Conservation (phyloP, 2,329 filamentous ascomycete species). For the Atkinsonella texensis region DNA sequence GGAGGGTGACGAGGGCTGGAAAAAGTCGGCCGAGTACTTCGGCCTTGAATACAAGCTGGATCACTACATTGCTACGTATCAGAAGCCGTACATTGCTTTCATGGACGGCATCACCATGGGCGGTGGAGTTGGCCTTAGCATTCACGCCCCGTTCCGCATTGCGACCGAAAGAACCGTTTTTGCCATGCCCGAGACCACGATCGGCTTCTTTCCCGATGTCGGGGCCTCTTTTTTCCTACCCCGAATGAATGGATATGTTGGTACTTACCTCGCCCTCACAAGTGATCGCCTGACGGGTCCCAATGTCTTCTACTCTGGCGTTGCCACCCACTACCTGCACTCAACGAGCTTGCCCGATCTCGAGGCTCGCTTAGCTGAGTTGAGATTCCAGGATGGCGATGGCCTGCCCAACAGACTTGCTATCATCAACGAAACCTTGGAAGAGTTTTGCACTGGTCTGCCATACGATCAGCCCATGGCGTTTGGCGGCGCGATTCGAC, state of each 20-base stretch:
- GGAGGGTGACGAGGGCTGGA: constrained; percentile 55
- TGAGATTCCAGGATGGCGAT: constrained; percentile 75
- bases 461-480: constrained; percentile 60
- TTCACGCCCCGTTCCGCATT: constrained; percentile 92
- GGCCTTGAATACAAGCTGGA: constrained; percentile 91
- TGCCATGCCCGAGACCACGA: constrained; percentile 97
- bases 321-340: constrained; percentile 94
- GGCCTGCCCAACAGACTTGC: constrained; percentile 47
- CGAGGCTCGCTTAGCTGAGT: constrained; percentile 75
- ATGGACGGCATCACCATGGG: constrained; percentile 99
- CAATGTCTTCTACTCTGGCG: constrained; percentile 78
- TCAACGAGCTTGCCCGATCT: constrained; percentile 73
- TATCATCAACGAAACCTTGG: constrained; percentile 75
- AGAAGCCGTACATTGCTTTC: constrained; percentile 85
- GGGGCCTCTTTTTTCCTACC: constrained; percentile 94
- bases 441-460: constrained; percentile 80
- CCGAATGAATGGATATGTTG: constrained; percentile 71
- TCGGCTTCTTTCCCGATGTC: constrained; percentile 97
- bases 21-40: constrained; percentile 75
- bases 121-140: constrained; percentile 83
- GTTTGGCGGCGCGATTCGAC: constrained; percentile 57
- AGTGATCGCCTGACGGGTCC: constrained; percentile 72
- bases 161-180: constrained; percentile 93
- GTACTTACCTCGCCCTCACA: constrained; percentile 88
- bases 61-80: constrained; percentile 86